phyloP scores from a whole-genome alignment of 2,329 filamentous ascomycete species.

The Bipolaris oryzae region DNA sequence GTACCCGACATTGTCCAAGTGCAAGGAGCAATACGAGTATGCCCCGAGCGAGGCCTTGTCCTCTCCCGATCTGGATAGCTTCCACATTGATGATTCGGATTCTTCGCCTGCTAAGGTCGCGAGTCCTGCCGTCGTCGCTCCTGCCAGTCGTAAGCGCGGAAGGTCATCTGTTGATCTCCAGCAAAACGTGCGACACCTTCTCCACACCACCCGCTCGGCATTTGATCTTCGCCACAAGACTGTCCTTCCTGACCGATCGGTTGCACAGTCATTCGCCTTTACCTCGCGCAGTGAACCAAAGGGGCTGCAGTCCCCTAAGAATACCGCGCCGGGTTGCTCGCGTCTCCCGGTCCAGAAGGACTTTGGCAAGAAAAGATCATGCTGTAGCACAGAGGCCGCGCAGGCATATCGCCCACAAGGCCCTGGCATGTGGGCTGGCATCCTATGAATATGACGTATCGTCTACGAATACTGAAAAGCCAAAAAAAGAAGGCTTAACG shows the following conservation, averaged over 20 bases:
- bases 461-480: slow-evolving; percentile 15
- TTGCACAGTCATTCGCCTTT: slow-evolving; percentile 43
- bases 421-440: slow-evolving; percentile 70
- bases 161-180: slow-evolving; percentile 68
- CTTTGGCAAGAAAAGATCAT: slow-evolving; percentile 67
- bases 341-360: slow-evolving; percentile 54
- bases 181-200: slow-evolving; percentile 69
- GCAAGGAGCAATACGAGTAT: slow-evolving; percentile 45
- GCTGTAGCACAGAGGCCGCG: slow-evolving; percentile 66
- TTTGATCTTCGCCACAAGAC: slow-evolving; percentile 46
- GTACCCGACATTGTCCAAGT: slow-evolving; percentile 46
- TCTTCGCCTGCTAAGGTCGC: slow-evolving; percentile 35
- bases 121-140: slow-evolving; percentile 31
- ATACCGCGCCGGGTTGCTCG: slow-evolving; percentile 48
- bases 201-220: slow-evolving; percentile 52
- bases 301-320: slow-evolving; percentile 49
- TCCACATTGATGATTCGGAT: slow-evolving; percentile 59
- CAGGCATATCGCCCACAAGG: slow-evolving; percentile 60
- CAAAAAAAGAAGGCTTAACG: slow-evolving; percentile 27
- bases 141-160: slow-evolving; percentile 61
- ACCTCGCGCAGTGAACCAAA: slow-evolving; percentile 38
- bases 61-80: slow-evolving; percentile 49
- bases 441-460: slow-evolving; percentile 51
- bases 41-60: slow-evolving; percentile 45
- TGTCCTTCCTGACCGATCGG: slow-evolving; percentile 45